Conservation (phyloP, 495 filamentous ascomycete species). For the Penicillium odoratum region DNA sequence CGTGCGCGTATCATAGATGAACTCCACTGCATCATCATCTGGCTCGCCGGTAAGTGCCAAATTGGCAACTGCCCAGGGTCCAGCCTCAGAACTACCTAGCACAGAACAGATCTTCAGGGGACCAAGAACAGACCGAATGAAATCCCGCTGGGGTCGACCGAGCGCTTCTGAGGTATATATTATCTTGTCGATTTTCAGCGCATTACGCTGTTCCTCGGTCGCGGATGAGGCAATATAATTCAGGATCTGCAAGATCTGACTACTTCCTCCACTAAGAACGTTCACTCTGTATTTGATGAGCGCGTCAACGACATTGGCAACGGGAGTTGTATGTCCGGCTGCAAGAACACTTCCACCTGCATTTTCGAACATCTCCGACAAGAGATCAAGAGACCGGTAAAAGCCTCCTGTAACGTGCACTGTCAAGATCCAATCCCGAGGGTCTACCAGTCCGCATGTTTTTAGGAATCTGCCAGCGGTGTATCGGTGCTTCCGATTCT, state of each 20-base stretch:
- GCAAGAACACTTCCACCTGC: background rate
- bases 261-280: background rate
- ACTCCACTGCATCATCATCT: background rate
- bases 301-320: background rate
- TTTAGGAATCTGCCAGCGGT: background rate
- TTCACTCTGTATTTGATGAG: background rate
- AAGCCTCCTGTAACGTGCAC: background rate
- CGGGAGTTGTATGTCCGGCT: background rate
- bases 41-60: constrained; percentile 16
- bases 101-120: background rate
- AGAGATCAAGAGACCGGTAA: background rate
- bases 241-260: background rate
- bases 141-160: background rate
- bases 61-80: background rate
- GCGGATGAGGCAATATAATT: background rate
- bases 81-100: background rate
- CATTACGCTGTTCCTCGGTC: background rate
- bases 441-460: background rate
- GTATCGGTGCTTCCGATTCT: background rate
- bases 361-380: background rate
- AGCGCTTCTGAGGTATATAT: background rate
- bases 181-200: background rate
- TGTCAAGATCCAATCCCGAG: background rate
- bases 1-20: background rate
- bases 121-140: background rate